Evolutionary conservation across 75 land plant genomes (phyloP).

Genomic region (Cunninghamia lanceolata): DNA sequence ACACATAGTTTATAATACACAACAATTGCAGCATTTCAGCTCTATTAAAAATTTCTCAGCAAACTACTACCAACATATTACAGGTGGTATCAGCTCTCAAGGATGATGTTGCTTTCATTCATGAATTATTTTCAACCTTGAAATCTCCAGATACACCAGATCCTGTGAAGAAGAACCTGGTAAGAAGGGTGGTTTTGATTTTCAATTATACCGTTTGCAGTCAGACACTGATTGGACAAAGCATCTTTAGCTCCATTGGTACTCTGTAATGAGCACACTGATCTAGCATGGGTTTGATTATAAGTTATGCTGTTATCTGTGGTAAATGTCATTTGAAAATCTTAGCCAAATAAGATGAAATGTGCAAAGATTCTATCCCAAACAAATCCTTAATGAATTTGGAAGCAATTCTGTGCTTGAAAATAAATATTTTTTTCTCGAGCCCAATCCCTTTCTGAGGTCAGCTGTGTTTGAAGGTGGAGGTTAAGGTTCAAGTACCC

Average conservation of each 20-base stretch:
- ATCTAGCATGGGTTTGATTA: not conserved
- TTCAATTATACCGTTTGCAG: not conserved
- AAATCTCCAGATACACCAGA: slow-evolving; percentile 57
- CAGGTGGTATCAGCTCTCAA: slow-evolving; percentile 70
- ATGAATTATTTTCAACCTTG: slow-evolving; percentile 73
- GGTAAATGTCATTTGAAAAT: not conserved
- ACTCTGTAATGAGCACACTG: not conserved
- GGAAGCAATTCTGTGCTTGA: not conserved
- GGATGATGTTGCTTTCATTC: slow-evolving; percentile 73
- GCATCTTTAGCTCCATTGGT: not conserved
- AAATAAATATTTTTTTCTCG: no score
- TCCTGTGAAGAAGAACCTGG: slow-evolving; percentile 69
- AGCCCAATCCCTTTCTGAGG: not conserved
- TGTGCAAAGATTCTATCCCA: not conserved
- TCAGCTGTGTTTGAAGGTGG: not conserved
- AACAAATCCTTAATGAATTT: not conserved
- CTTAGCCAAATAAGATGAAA: not conserved
- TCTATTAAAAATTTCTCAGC: not conserved
- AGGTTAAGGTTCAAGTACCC: not conserved
- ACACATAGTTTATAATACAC: not conserved
- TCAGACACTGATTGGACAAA: not conserved
- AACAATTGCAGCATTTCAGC: not conserved
- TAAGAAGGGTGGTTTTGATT: slow-evolving; percentile 17
- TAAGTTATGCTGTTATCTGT: not conserved
- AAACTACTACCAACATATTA: not conserved